Evolutionary conservation across 163 green algal genomes (phyloP), one percentile per base, ranked within the genome.

Genomic region (Prototheca wickerhamii): DNA sequence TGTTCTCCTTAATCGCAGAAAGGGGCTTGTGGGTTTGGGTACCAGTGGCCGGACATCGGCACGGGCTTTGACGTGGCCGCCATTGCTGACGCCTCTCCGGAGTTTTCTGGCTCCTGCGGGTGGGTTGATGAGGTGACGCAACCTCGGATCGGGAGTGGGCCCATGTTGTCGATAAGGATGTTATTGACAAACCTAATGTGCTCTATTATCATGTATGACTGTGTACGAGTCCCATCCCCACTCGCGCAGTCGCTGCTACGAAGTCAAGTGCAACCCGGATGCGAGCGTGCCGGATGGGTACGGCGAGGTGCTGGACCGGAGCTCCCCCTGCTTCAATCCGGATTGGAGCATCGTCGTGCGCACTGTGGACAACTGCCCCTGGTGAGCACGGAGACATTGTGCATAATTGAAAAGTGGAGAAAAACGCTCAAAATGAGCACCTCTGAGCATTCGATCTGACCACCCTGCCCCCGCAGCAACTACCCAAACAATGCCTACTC

Each of bases 401-500:
- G n/a, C n/a, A n/a, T n/a, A n/a, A n/a, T n/a, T n/a, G n/a, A n/a
- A n/a, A n/a, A n/a, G n/a, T n/a, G n/a, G n/a, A 17, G 3, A 8
- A 63, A 55, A 25, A 57, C 49, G 2, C 29, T 79, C n/a, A 69
- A 76, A 1, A 65, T 79, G 17, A 31, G 64, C 28, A 68, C 59
- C 35, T 50, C 69, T 0, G 65, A 78, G 52, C 64, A 37, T 44
- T 78, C 64, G 53, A 7, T 56, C 12, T 49, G 43, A 65, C 25
- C 73, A 73, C 60, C 65, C 70, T 28, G 50, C 7, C 52, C 73
- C 73, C 49, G 33, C 63, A 37, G 80, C 58, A 50, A 69, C 21
- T 78, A 78, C 57, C 71, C 71, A 17, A 43, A 21, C 49, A 79
- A 79, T 37, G 31, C 60, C 25, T 87, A 82, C 70, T 76, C 59